Evolutionary conservation across 768 basidiomycete genomes (phyloP).

Genomic region (Lentinula edodes): DNA sequence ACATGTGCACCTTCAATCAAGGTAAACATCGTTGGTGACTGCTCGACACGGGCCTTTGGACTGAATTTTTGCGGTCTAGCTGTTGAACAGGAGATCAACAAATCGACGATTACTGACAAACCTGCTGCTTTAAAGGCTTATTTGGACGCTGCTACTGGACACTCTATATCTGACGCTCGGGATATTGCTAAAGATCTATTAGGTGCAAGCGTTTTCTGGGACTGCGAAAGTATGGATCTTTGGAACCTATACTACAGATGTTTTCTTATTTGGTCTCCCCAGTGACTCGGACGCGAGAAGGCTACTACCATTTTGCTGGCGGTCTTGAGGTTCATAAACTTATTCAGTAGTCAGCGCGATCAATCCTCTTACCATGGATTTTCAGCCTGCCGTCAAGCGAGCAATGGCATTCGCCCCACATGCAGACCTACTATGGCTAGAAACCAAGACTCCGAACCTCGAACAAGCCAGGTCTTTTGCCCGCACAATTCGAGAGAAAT

Average conservation of each 20-base stretch:
- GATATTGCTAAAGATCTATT: conserved; percentile 69
- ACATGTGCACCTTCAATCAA: conserved; percentile 79
- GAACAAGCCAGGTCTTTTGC: conserved; percentile 77
- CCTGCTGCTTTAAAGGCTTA: conserved; percentile 54
- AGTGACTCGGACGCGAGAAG: conserved; percentile 88
- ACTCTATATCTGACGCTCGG: conserved; percentile 70
- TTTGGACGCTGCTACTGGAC: conserved; percentile 48
- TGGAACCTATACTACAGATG: not conserved
- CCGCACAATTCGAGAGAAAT: conserved; percentile 61
- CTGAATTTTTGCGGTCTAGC: conserved; percentile 29
- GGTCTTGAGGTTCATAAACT: conserved; percentile 57
- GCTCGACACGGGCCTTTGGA: not conserved
- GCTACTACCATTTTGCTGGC: conserved; percentile 83
- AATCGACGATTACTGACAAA: conserved; percentile 47
- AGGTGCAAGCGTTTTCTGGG: conserved; percentile 73
- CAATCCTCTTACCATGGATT: not conserved
- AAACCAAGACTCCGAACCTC: conserved; percentile 85
- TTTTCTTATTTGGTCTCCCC: not conserved
- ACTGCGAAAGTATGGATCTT: conserved; percentile 70
- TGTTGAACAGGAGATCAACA: conserved; percentile 51
- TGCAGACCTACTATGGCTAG: conserved; percentile 88
- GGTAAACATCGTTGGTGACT: conserved; percentile 36
- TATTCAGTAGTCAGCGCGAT: not conserved
- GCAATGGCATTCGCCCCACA: conserved; percentile 77
- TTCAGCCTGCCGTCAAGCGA: conserved; percentile 73